These are phyloP conservation scores for Quercus phellos DNA, from an alignment of 331 rosid species.

Conservation along the genomic window DNA sequence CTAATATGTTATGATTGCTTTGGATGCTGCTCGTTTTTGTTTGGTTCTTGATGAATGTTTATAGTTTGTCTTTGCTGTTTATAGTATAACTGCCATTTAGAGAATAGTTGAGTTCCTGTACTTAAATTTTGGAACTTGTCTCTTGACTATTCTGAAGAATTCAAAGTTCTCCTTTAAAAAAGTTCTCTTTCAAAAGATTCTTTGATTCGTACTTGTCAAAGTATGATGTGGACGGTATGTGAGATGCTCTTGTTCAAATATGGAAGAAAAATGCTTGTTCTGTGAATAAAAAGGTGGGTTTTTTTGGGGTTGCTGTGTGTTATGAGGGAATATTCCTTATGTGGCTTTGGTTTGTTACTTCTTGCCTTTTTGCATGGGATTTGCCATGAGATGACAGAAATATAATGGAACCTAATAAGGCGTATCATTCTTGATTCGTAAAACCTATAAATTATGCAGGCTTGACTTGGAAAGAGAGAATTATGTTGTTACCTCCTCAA, in stretches of 20 bases:
- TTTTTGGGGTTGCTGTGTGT: conserved; percentile 14
- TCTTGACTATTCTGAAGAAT: not conserved
- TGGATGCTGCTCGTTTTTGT: not conserved
- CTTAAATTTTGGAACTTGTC: not conserved
- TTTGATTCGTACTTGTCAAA: not conserved
- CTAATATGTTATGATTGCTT: conserved; percentile 4
- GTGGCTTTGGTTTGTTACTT: conserved; percentile 8
- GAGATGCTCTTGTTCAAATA: conserved; percentile 20
- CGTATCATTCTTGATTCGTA: not conserved
- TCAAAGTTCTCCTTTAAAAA: not conserved
- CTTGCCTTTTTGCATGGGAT: not conserved
- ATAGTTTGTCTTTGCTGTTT: conserved; percentile 8
- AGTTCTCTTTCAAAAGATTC: not conserved
- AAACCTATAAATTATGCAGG: not conserved
- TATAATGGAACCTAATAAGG: conserved; percentile 4
- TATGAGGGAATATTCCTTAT: conserved; percentile 13
- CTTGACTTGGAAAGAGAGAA: not conserved
- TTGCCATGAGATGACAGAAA: not conserved
- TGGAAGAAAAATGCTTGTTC: conserved; percentile 17
- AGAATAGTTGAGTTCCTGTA: not conserved
- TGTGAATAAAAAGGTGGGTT: conserved; percentile 15
- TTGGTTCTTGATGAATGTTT: conserved; percentile 11
- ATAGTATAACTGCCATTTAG: not conserved
- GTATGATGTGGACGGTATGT: conserved; percentile 10
- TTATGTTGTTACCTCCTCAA: not conserved